Evolutionary conservation across 2,329 filamentous ascomycete genomes (phyloP), one percentile per base, ranked within the genome.

Genomic region (Trichoderma guizhouense): DNA sequence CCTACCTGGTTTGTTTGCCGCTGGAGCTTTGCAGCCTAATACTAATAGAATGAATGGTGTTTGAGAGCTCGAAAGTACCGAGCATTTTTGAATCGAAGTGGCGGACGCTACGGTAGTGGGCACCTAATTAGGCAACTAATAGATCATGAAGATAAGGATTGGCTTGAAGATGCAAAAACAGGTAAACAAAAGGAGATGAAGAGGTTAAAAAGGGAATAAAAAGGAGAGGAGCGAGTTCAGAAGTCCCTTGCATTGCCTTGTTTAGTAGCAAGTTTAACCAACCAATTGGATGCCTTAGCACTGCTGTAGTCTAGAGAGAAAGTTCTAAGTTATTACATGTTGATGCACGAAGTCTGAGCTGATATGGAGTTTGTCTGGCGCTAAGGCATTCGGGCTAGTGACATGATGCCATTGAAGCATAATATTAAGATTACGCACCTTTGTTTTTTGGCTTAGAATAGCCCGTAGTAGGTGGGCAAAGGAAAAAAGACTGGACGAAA

Each of bases 101-200:
- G 24, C 7, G 8, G 24, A 39, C 24, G 51, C 51, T 39, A 39
- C 64, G 64, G 51, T 58, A 58, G 64, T 67, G 53, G 64, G 64
- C 64, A 67, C 64, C 64, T 43, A 67, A 67, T 58, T 58, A 67
- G 64, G 64, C 64, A 67, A 67, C 64, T 67, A 57, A 51, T 30
- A 57, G 26, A 43, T 43, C 32, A 15, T 34, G 32, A 34, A 62
- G 24, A 30, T n/a, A 57, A n/a, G 26, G 26, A 57, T 12, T 7
- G 21, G 60, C 36, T 7, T 9, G 8, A n/a, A 11, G n/a, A 62
- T 18, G 21, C n/a, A 32, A 30, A 32, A 32, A 34, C 3, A 34
- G 24, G 21, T 9, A 32, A 28, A 34, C 11, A 24, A 53, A 15
- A 5, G 11, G 21, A 26, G 30, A 43, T 43, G 39, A n/a, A 43